Evolutionary conservation across 106 monocot genomes (phyloP), one percentile per base, ranked within the genome.

Genomic region (Dendrobium nobile): DNA sequence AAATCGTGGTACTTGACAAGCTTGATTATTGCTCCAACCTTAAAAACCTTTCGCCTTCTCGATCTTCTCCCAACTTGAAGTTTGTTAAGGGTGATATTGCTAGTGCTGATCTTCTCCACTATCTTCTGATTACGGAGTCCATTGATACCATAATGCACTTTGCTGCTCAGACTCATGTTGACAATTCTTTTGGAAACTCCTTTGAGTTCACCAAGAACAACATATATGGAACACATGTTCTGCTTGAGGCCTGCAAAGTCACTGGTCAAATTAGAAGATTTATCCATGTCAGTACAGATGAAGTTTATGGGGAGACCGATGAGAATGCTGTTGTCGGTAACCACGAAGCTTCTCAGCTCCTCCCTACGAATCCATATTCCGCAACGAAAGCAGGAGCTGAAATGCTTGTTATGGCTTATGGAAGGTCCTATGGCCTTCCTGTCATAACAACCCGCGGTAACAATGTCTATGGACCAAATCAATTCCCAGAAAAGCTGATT

Each of bases 131-230:
- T 26, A 80, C 84, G 0, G 84, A 84, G 48, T 77, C 75, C 67
- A 84, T 84, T 4, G 84, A 84, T 15, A 84, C 84, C 67, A 84
- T 84, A 48, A 84, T 84, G 84, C 84, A 84, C 68, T 84, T 84
- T 20, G 80, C 84, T 22, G 84, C 84, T 7, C 84, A 84, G 43
- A 84, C 84, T 47, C 84, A 84, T 40, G 84, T 84, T 9, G 84
- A 84, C 43, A 84, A 84, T 41, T 84, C 84, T 10, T 84, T 84
- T 31, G 84, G 84, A 20, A 84, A 84, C 84, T 84, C 84, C 26
- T 84, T 84, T 9, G 84, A 84, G 59, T 84, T 84, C 65, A 84
- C 84, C 51, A 84, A 84, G 54, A 84, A 84, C 77, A 84, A 84
- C 24, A 84, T 84, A 8, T 84, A 84, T 56, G 84, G 84, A 9